phyloP scores from a whole-genome alignment of 1,284 basidiomycete species.

The Boletus chippewaensis region DNA sequence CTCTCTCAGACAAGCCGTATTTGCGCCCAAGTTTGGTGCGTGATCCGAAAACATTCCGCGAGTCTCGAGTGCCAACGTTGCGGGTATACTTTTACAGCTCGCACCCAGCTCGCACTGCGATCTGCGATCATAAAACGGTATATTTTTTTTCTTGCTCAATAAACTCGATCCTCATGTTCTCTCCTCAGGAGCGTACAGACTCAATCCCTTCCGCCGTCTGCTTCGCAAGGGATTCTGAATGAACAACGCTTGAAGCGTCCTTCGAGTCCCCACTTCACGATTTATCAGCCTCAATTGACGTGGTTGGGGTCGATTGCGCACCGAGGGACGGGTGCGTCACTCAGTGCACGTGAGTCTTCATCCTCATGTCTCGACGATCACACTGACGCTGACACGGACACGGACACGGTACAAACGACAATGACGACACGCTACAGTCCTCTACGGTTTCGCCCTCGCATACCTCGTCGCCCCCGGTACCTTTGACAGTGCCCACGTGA shows the following conservation, averaged over 20 bases:
- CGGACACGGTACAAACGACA: not conserved
- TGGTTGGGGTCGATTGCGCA: constrained; percentile 84
- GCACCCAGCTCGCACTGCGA: constrained; percentile 41
- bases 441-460: constrained; percentile 85
- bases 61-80: not conserved
- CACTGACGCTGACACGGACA: not conserved
- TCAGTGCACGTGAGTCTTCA: constrained; percentile 61
- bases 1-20: constrained; percentile 46
- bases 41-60: not conserved
- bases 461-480: constrained; percentile 81
- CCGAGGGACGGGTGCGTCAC: constrained; percentile 75
- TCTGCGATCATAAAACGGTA: constrained; percentile 46
- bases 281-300: constrained; percentile 94
- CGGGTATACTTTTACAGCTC: constrained; percentile 26
- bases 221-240: constrained; percentile 71
- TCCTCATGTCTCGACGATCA: not conserved
- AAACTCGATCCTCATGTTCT: not conserved
- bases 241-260: constrained; percentile 81
- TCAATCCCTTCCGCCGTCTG: constrained; percentile 53
- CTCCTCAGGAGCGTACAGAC: constrained; percentile 50
- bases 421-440: constrained; percentile 43
- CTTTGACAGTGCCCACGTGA: constrained; percentile 73
- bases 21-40: constrained; percentile 45
- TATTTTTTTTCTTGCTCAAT: not conserved
- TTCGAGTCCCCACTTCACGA: constrained; percentile 87